These are phyloP conservation scores for Xylariaceae sp. DNA, from an alignment of 2,329 filamentous ascomycete species.

Conservation along the genomic window DNA sequence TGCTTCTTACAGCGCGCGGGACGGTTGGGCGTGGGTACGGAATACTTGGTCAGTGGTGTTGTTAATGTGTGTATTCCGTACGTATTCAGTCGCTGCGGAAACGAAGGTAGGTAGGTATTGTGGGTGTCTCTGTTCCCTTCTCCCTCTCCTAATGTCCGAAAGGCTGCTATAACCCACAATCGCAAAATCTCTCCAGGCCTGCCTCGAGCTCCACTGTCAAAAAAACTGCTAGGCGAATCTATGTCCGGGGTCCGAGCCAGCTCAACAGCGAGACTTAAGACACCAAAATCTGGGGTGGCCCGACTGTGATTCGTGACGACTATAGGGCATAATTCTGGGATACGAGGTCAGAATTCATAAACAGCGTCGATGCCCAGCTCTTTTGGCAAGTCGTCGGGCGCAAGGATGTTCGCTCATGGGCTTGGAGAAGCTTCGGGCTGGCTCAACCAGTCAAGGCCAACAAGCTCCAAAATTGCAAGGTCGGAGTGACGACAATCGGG, in stretches of 20 bases:
- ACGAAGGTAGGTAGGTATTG: neutral
- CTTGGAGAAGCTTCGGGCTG: neutral
- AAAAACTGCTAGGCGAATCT: neutral
- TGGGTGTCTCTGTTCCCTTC: neutral
- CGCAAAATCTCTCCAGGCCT: neutral
- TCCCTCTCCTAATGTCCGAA: neutral
- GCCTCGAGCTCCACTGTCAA: neutral
- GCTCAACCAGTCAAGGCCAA: neutral
- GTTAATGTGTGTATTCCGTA: neutral
- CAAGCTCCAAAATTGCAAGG: neutral
- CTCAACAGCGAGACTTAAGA: constrained; percentile 4
- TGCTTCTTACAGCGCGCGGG: neutral
- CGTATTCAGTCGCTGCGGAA: neutral
- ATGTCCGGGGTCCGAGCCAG: constrained; percentile 1
- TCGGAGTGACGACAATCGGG: neutral
- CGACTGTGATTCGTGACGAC: constrained; percentile 7
- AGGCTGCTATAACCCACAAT: neutral
- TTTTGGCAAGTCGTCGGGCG: neutral
- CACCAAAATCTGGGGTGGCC: neutral
- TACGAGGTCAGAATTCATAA: neutral
- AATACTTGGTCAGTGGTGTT: neutral
- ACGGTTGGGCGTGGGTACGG: neutral
- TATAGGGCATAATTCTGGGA: constrained; percentile 13
- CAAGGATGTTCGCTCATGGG: constrained; percentile 3
- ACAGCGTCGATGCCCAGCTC: neutral